phyloP scores from a whole-genome alignment of 345 rosid species.

The Mercurialis annua region DNA sequence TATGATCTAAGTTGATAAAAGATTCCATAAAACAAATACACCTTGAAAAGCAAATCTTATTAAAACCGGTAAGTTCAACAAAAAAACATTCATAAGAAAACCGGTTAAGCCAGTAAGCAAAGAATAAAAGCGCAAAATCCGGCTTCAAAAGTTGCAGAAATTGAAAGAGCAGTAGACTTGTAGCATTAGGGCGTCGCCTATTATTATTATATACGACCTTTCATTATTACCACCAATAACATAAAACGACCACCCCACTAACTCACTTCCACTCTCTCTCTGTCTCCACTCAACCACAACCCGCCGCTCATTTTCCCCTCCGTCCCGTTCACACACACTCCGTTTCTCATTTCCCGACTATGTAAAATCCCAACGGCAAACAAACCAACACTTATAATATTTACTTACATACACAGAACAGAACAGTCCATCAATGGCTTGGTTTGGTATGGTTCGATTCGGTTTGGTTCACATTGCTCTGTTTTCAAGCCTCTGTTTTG shows the following conservation, averaged over 20 bases:
- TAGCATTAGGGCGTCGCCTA: slow-evolving; percentile 4
- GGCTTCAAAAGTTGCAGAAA: slow-evolving; percentile 3
- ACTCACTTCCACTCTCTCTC: background rate
- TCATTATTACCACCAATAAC: no score
- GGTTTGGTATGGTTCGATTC: slow-evolving; percentile 13
- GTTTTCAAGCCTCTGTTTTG: slow-evolving; percentile 42
- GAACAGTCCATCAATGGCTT: slow-evolving; percentile 7
- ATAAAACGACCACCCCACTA: background rate
- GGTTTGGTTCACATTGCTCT: slow-evolving; percentile 37
- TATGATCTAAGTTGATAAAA: no score
- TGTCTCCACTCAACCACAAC: background rate
- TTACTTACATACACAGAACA: no score
- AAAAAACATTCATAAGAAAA: background rate
- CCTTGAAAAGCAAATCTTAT: no score
- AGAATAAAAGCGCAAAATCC: background rate
- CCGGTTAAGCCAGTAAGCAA: background rate
- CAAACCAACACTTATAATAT: no score
- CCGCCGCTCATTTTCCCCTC: background rate
- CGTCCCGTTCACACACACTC: background rate
- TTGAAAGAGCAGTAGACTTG: background rate
- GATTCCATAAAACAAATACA: no score
- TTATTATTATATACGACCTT: background rate
- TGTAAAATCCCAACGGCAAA: background rate
- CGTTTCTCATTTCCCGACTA: background rate
- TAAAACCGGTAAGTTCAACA: no score